phyloP scores from a whole-genome alignment of 768 basidiomycete species.

The Podaxis sp. region DNA sequence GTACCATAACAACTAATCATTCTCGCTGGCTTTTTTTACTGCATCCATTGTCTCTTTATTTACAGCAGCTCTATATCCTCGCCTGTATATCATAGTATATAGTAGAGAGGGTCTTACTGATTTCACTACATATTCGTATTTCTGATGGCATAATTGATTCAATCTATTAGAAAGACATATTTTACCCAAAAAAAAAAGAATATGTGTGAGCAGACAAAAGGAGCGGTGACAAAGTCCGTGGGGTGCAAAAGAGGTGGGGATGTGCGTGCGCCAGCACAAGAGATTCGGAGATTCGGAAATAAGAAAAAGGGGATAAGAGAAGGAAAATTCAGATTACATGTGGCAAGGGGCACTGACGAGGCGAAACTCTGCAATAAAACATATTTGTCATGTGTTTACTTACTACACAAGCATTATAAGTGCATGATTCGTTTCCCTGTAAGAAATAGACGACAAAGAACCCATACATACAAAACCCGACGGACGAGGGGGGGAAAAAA shows the following conservation, averaged over 20 bases:
- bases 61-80: not conserved
- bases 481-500: constrained; percentile 7
- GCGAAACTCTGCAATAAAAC: too few relatives aligned
- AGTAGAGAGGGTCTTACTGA: not conserved
- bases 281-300: too few relatives aligned
- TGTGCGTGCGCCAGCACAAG: too few relatives aligned
- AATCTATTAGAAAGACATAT: not conserved
- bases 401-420: constrained; percentile 5
- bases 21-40: not conserved
- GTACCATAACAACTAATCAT: not conserved
- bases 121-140: not conserved
- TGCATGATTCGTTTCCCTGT: not conserved
- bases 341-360: too few relatives aligned
- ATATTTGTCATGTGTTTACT: not conserved
- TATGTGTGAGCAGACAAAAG: not conserved
- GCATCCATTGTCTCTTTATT: constrained; percentile 2
- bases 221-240: not conserved
- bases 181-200: not conserved
- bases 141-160: not conserved
- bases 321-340: too few relatives aligned
- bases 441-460: not conserved
- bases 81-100: not conserved
- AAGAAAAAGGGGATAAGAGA: too few relatives aligned
- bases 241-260: too few relatives aligned
- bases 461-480: constrained; percentile 4